These are phyloP conservation scores for Aureobasidium musti DNA, from an alignment of 2,329 filamentous ascomycete species.

Conservation along the genomic window DNA sequence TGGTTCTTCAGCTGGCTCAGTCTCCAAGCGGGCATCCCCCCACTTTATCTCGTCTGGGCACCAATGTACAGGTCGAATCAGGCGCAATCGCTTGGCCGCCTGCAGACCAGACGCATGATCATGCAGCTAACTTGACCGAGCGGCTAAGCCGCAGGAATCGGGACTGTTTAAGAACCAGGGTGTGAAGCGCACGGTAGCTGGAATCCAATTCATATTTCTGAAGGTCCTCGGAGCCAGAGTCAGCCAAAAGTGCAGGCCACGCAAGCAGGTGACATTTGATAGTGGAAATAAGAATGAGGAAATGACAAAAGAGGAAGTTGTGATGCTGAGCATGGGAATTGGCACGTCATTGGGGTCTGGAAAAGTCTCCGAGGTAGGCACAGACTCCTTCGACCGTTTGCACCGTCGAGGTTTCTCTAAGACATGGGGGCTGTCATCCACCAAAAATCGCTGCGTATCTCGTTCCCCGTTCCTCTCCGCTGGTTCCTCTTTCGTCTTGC, in stretches of 20 bases:
- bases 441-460: background rate
- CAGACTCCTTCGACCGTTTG: background rate
- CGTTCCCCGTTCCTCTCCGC: background rate
- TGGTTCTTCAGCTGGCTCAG: too few species aligned
- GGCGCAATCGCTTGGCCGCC: too few species aligned
- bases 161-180: background rate
- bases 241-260: background rate
- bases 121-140: too few species aligned
- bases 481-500: background rate
- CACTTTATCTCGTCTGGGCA: too few species aligned
- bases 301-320: background rate
- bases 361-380: slow-evolving; percentile 15
- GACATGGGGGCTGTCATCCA: background rate
- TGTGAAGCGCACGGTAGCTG: background rate
- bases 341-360: slow-evolving; percentile 4
- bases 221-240: background rate
- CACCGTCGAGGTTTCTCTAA: background rate
- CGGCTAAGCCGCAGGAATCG: too few species aligned
- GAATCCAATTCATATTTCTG: background rate
- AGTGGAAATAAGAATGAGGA: background rate
- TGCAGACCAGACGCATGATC: too few species aligned
- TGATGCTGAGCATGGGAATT: too few species aligned
- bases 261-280: background rate
- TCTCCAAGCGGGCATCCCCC: too few species aligned
- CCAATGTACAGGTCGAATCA: too few species aligned